phyloP scores from a whole-genome alignment of 164 flowering plant species.

The Cinnamomum chago region DNA sequence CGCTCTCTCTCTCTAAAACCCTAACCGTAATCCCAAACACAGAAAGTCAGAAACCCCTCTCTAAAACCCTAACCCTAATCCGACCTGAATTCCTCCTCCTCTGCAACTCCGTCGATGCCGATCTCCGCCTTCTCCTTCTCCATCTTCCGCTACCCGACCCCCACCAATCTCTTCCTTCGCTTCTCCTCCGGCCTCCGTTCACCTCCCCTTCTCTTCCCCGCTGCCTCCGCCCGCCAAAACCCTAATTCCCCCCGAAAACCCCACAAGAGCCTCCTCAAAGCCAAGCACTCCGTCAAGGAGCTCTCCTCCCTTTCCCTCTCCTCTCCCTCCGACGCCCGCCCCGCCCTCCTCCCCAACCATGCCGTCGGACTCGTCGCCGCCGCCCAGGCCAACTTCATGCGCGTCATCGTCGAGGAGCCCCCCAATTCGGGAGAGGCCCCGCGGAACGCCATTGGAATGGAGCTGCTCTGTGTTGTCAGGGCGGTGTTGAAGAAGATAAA shows the following conservation, averaged over 20 bases:
- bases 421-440: neutral
- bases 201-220: conserved; percentile 18
- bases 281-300: conserved; percentile 46
- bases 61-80: neutral
- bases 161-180: conserved; percentile 7
- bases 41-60: neutral
- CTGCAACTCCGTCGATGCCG: conserved; percentile 22
- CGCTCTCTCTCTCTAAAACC: neutral
- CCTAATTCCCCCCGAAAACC: conserved; percentile 33
- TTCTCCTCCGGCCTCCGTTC: conserved; percentile 11
- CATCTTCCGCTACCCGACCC: conserved; percentile 32
- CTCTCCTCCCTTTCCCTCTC: conserved; percentile 45
- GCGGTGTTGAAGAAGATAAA: conserved; percentile 90
- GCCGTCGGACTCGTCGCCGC: conserved; percentile 78
- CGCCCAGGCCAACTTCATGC: conserved; percentile 95
- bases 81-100: neutral
- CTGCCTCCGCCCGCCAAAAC: conserved; percentile 32
- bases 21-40: neutral
- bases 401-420: conserved; percentile 60
- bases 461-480: conserved; percentile 78
- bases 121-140: conserved; percentile 37
- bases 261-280: conserved; percentile 45
- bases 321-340: conserved; percentile 28
- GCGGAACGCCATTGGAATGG: conserved; percentile 35
- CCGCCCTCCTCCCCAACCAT: conserved; percentile 45